Conservation (phyloP, 352 stramenopile species). For the Pythium rishiriense region DNA sequence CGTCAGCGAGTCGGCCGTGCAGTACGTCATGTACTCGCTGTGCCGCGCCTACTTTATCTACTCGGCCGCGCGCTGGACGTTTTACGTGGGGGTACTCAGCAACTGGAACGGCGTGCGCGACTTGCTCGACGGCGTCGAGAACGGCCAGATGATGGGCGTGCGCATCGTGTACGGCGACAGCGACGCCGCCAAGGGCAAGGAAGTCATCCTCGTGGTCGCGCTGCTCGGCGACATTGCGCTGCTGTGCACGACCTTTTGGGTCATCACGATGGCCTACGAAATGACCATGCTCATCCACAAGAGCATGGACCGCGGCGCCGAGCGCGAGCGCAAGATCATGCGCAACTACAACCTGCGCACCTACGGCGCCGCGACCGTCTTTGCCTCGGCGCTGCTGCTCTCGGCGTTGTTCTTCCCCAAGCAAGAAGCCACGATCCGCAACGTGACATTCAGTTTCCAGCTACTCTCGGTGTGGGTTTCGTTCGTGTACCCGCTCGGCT, state of each 20-base stretch:
- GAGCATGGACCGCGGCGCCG: constrained; percentile 60
- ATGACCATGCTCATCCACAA: constrained; percentile 66
- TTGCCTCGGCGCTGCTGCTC: constrained; percentile 46
- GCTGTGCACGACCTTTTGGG: constrained; percentile 60
- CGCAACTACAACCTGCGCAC: constrained; percentile 49
- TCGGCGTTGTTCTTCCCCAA: constrained; percentile 30
- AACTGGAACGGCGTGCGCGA: constrained; percentile 55
- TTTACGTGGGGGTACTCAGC: constrained; percentile 55
- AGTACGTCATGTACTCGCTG: constrained; percentile 71
- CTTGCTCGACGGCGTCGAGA: constrained; percentile 43
- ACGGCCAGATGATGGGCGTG: constrained; percentile 54
- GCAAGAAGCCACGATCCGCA: constrained; percentile 36
- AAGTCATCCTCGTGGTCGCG: constrained; percentile 37
- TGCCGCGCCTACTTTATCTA: constrained; percentile 68
- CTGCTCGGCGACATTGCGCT: constrained; percentile 63
- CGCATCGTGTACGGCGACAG: constrained; percentile 47
- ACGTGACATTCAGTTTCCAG: constrained; percentile 45
- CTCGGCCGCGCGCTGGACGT: constrained; percentile 45
- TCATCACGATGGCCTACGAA: constrained; percentile 65
- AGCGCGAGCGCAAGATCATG: constrained; percentile 53
- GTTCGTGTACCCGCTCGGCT: constrained; percentile 58
- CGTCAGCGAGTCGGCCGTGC: constrained; percentile 54
- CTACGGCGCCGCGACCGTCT: constrained; percentile 35
- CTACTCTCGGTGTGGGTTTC: constrained; percentile 51
- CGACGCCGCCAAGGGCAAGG: constrained; percentile 31